phyloP scores from a whole-genome alignment of 208 protist species.

The Leptomonas seymouri region DNA sequence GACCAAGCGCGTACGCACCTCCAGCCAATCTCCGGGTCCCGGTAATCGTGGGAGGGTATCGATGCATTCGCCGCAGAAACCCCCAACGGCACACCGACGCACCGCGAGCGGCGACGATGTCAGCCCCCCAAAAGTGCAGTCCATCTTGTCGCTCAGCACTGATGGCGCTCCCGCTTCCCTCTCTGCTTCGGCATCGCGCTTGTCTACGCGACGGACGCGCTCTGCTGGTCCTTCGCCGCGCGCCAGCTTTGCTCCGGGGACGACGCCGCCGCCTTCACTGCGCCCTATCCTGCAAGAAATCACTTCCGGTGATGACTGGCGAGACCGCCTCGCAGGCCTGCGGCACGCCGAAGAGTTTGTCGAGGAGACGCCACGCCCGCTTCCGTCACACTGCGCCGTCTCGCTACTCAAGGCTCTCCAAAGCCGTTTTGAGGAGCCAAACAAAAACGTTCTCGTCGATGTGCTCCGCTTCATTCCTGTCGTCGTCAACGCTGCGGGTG shows the following conservation, averaged over 20 bases:
- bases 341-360: slow-evolving; percentile 68
- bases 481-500: slow-evolving; percentile 51
- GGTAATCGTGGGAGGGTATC: slow-evolving; percentile 4
- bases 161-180: not conserved
- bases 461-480: slow-evolving; percentile 70
- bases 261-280: slow-evolving; percentile 27
- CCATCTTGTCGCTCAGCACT: not conserved
- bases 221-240: slow-evolving; percentile 22
- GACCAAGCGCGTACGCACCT: slow-evolving; percentile 26
- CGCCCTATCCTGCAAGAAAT: slow-evolving; percentile 61
- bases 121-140: not conserved
- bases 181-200: not conserved
- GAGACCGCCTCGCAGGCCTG: slow-evolving; percentile 69
- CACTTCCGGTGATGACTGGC: slow-evolving; percentile 67
- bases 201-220: slow-evolving; percentile 12
- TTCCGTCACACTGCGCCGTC: slow-evolving; percentile 40
- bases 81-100: slow-evolving; percentile 19
- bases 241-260: slow-evolving; percentile 9
- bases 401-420: slow-evolving; percentile 65
- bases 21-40: slow-evolving; percentile 27
- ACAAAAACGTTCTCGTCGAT: slow-evolving; percentile 90
- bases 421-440: slow-evolving; percentile 78
- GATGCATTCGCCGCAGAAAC: slow-evolving; percentile 11
- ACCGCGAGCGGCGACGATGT: slow-evolving; percentile 23
- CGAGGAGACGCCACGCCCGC: slow-evolving; percentile 31